Percentiles rank a stretch among this genome's conserved stretches.
phyloP scores from a whole-genome alignment of 2,329 filamentous ascomycete genomes.

The Cladophialophora carrionii region DNA sequence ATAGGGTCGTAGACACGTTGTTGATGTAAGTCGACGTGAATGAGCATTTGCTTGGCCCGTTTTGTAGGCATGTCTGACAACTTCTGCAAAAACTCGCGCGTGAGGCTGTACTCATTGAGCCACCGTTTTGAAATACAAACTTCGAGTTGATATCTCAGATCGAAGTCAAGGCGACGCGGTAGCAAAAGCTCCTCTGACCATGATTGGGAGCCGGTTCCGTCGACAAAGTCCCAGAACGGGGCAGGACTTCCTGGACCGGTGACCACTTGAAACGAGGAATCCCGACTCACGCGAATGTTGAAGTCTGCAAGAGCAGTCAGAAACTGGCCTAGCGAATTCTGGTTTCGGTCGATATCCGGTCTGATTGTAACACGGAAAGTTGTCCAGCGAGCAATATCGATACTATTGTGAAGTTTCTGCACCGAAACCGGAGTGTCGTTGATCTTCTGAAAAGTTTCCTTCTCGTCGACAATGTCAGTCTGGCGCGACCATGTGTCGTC shows the following conservation, averaged over 20 bases:
- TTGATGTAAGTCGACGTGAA: conserved; percentile 70
- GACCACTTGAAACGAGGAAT: conserved; percentile 50
- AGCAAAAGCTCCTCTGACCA: conserved; percentile 32
- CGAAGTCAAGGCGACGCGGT: conserved; percentile 61
- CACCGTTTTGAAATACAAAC: conserved; percentile 82
- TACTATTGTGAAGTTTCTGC: conserved; percentile 55
- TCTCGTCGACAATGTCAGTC: conserved; percentile 62
- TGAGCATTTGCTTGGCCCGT: conserved; percentile 69
- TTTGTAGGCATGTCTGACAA: conserved; percentile 57
- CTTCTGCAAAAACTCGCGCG: conserved; percentile 65
- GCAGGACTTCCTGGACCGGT: conserved; percentile 48
- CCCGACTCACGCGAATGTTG: conserved; percentile 63
- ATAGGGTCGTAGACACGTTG: conserved; percentile 69
- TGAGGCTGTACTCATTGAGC: conserved; percentile 76
- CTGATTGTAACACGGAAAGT: conserved; percentile 59
- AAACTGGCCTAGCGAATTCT: conserved; percentile 17
- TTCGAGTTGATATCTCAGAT: conserved; percentile 86
- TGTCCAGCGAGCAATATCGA: conserved; percentile 69
- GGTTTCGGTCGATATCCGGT: neutral
- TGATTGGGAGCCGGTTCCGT: conserved; percentile 30
- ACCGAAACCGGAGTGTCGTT: conserved; percentile 50
- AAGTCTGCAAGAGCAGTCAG: conserved; percentile 67
- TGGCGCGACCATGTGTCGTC: conserved; percentile 65
- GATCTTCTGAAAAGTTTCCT: conserved; percentile 41
- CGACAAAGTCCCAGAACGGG: conserved; percentile 49